phyloP scores from a whole-genome alignment of 257 asterid genomes.

The Lycium barbarum region DNA sequence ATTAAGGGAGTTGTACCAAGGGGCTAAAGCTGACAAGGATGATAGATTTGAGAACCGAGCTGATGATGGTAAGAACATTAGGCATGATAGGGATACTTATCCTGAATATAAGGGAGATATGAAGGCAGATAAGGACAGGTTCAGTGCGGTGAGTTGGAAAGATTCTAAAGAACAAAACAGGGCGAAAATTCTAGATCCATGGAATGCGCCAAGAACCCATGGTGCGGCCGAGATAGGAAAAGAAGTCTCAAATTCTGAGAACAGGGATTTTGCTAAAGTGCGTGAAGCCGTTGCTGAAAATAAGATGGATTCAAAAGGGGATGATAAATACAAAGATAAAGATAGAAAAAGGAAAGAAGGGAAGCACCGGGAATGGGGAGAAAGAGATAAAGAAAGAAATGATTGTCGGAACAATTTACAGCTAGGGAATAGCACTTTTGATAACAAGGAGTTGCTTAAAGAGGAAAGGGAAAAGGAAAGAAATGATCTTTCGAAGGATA shows the following conservation, averaged over 20 bases:
- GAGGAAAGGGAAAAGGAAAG: constrained; percentile 84
- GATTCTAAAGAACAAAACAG: constrained; percentile 64
- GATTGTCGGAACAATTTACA: constrained; percentile 72
- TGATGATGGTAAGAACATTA: constrained; percentile 72
- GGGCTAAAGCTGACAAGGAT: constrained; percentile 62
- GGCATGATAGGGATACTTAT: constrained; percentile 64
- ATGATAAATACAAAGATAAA: constrained; percentile 79
- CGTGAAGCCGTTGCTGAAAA: constrained; percentile 85
- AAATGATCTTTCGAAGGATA: constrained; percentile 72
- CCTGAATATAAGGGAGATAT: constrained; percentile 64
- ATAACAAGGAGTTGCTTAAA: constrained; percentile 67
- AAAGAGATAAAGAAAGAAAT: constrained; percentile 83
- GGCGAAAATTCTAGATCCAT: constrained; percentile 61
- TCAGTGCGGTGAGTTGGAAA: constrained; percentile 65
- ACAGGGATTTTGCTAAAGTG: constrained; percentile 64
- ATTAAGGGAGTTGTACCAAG: constrained; percentile 63
- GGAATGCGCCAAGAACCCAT: constrained; percentile 67
- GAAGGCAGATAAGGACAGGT: constrained; percentile 74
- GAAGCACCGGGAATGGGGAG: constrained; percentile 93
- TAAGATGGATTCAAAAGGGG: constrained; percentile 78
- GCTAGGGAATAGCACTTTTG: constrained; percentile 55
- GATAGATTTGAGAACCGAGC: constrained; percentile 53
- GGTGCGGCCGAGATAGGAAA: constrained; percentile 61
- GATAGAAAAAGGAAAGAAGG: constrained; percentile 92
- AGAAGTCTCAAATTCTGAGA: constrained; percentile 60